Conservation (phyloP, 495 filamentous ascomycete species). For the Parachaetomium inaequale region DNA sequence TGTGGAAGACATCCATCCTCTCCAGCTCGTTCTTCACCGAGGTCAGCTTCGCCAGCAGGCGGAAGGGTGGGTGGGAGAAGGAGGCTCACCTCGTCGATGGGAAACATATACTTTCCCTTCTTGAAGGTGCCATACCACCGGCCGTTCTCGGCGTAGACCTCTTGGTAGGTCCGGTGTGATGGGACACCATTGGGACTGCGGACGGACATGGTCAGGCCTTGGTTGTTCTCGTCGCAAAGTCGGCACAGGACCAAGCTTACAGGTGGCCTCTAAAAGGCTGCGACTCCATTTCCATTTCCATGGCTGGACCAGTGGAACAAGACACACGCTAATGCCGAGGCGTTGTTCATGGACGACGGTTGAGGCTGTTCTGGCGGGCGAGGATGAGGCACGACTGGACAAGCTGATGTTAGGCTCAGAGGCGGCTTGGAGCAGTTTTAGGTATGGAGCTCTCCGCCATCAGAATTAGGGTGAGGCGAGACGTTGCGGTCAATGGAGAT, state of each 20-base stretch:
- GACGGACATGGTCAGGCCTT: neutral
- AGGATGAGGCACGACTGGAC: neutral
- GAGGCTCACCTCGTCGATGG: slow-evolving; percentile 55
- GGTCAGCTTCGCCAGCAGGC: neutral
- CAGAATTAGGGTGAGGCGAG: neutral
- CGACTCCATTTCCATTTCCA: slow-evolving; percentile 17
- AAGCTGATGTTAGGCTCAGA: slow-evolving; percentile 4
- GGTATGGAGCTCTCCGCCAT: neutral
- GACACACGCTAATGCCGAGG: neutral
- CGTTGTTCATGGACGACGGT: neutral
- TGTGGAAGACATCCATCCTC: slow-evolving; percentile 75
- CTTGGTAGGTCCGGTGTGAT: neutral
- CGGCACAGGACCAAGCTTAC: slow-evolving; percentile 7
- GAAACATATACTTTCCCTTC: slow-evolving; percentile 58
- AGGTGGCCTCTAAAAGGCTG: slow-evolving; percentile 4
- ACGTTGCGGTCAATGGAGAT: neutral
- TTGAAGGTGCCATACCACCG: slow-evolving; percentile 54
- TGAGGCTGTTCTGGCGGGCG: neutral
- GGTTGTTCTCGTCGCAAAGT: neutral
- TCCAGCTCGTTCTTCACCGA: slow-evolving; percentile 59
- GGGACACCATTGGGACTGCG: neutral
- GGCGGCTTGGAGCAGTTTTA: no score
- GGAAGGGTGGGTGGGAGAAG: neutral
- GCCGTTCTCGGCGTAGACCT: slow-evolving; percentile 52
- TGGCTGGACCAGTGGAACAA: neutral